Evolutionary conservation across 2,329 filamentous ascomycete species (phyloP), one percentile per base, ranked within the genome.

Genomic region (Talaromyces funiculosus): DNA sequence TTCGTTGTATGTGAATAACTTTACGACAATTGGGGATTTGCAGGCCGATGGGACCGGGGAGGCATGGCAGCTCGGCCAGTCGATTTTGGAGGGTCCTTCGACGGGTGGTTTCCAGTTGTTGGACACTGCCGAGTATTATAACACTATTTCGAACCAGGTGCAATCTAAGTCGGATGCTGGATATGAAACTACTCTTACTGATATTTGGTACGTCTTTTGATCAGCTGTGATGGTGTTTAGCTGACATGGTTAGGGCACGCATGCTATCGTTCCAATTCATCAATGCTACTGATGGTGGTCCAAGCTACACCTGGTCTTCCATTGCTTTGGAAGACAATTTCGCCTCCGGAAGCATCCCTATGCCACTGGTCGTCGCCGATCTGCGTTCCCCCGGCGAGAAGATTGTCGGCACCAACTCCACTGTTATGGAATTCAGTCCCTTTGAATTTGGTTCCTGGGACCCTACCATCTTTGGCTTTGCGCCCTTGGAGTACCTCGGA

Each of bases 231-330:
- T 14, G 20, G n/a, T 18, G 12, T 45, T 9, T 29, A 14, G n/a
- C 61, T 59, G 55, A 43, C 35, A 20, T 22, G 2, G 14, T 33
- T 47, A 71, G 70, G 80, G 90, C 90, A 29, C 88, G 92, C 61
- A 90, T 90, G 51, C 81, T 96, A n/a, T 87, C 87, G 1, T 95
- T 89, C 75, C 92, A 96, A 76, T 82, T 96, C 53, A 83, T 96
- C 71, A 89, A 93, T 70, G 88, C 84, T 5, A 82, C 81, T 1
- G 76, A 89, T 63, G 92, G 92, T 40, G 92, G 90, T 0, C 85
- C 88, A 14, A 81, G 79, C 14, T 92, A 88, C 69, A 96, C 92
- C 3, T 96, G 87, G 78, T 95, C 90, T 3, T 94, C 90, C 3
- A 89, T 92, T 65, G 83, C 86, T 7, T 69, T 85, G 45, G 81